A percentile compares a stretch with the other conserved stretches of the same genome.
Conservation (phyloP, 2,329 filamentous ascomycete genomes). For the Nannizziopsis arthrosporioides region DNA sequence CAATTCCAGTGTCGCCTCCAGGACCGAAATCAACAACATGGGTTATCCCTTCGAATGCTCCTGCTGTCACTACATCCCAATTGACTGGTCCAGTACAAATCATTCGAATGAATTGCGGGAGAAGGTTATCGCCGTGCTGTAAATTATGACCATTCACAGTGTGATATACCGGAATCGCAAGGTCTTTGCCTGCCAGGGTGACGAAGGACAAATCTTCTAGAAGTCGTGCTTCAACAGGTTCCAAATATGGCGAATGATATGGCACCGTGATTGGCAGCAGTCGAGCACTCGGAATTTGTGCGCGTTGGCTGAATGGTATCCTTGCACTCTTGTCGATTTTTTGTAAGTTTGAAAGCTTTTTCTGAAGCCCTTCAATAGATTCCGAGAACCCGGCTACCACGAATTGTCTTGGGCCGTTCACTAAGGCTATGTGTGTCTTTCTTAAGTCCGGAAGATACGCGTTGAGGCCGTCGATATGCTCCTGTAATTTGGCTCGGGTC, state of each 20-base stretch:
- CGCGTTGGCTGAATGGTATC: constrained; percentile 87
- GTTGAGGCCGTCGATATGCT: constrained; percentile 93
- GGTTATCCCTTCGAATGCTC: constrained; percentile 67
- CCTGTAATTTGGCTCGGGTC: constrained; percentile 74
- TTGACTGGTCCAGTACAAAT: constrained; percentile 89
- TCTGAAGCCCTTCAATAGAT: constrained; percentile 88
- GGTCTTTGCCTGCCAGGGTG: constrained; percentile 56
- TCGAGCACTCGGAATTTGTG: constrained; percentile 88
- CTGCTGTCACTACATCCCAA: constrained; percentile 83
- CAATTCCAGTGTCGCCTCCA: constrained; percentile 88
- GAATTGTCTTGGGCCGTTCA: constrained; percentile 94
- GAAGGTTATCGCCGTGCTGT: constrained; percentile 62
- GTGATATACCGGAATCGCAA: constrained; percentile 78
- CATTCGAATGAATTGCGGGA: constrained; percentile 75
- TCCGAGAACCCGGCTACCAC: constrained; percentile 93
- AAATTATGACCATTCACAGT: constrained; percentile 83
- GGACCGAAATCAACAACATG: constrained; percentile 96
- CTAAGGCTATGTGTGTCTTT: constrained; percentile 85
- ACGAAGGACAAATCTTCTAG: constrained; percentile 77
- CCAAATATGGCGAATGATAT: constrained; percentile 92
- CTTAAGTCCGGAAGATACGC: constrained; percentile 85
- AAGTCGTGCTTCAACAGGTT: constrained; percentile 68
- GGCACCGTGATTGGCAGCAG: constrained; percentile 95
- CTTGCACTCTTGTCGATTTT: constrained; percentile 88
- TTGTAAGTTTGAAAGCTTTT: constrained; percentile 89